A percentile compares a stretch with the other conserved stretches of the same genome.
These are phyloP conservation scores for Suillus discolor DNA, from an alignment of 768 basidiomycete genomes.

Conservation along the genomic window DNA sequence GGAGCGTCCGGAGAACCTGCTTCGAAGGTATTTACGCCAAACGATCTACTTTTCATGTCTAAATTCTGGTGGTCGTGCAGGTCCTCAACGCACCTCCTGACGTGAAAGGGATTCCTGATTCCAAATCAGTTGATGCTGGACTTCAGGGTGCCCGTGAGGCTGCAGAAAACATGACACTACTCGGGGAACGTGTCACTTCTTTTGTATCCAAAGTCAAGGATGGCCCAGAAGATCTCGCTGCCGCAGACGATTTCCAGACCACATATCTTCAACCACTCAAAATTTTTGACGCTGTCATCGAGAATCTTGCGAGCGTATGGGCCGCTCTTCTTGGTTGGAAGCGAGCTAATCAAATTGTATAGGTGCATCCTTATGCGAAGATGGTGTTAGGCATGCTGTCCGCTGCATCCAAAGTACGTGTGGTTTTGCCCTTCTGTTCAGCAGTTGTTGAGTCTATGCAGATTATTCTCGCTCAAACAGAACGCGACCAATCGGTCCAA, in stretches of 20 bases:
- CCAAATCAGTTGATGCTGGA: background rate
- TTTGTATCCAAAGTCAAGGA: background rate
- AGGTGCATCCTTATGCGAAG: slow-evolving; percentile 15
- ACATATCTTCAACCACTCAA: slow-evolving; percentile 8
- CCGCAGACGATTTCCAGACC: background rate
- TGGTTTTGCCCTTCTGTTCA: background rate
- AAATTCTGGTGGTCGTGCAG: background rate
- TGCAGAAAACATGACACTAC: background rate
- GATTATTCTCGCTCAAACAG: slow-evolving; percentile 8
- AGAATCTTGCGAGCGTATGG: background rate
- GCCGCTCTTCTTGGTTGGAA: background rate
- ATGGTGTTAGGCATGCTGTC: slow-evolving; percentile 7
- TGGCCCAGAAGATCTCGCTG: background rate
- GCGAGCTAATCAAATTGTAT: background rate
- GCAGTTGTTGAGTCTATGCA: background rate
- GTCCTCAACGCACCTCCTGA: background rate
- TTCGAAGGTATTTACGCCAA: background rate
- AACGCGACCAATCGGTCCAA: slow-evolving; percentile 3
- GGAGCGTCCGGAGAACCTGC: background rate
- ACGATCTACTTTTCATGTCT: background rate
- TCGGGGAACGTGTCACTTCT: background rate
- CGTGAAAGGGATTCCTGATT: background rate
- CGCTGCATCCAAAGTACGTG: slow-evolving; percentile 4
- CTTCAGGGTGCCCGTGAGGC: background rate
- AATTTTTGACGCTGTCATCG: slow-evolving; percentile 1